phyloP scores from a whole-genome alignment of 371 early-diverging fungal genomes.

The Thermomucor indicae-seudaticae region DNA sequence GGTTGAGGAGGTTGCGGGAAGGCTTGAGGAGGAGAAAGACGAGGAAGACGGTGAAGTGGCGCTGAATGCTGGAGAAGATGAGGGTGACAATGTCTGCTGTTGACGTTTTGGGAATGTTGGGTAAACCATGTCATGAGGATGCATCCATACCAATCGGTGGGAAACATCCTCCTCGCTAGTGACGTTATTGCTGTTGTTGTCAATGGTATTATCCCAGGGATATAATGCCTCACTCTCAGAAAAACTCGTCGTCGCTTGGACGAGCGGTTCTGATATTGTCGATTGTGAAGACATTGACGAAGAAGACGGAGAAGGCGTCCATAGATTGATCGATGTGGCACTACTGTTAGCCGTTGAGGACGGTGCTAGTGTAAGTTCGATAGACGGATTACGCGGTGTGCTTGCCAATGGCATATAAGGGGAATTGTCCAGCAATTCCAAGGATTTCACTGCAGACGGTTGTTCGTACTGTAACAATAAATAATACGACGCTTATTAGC shows the following conservation, averaged over 20 bases:
- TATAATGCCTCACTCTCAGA: not conserved
- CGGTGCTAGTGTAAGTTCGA: no score
- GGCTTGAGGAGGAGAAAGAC: not conserved
- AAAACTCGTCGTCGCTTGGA: not conserved
- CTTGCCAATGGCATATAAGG: no score
- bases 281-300: no score
- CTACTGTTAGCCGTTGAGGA: no score
- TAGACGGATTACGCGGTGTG: no score
- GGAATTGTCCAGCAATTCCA: no score
- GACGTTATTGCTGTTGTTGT: constrained; percentile 1
- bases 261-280: not conserved
- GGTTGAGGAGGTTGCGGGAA: no score
- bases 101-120: not conserved
- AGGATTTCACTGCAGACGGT: no score
- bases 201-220: not conserved
- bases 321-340: no score
- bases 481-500: no score
- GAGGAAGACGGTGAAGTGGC: not conserved
- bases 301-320: no score
- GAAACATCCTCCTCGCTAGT: constrained; percentile 3
- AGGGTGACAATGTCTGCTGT: not conserved
- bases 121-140: constrained; percentile 10
- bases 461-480: no score
- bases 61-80: not conserved
- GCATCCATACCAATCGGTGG: constrained; percentile 10